phyloP scores from a whole-genome alignment of 768 basidiomycete species.

The Clathrus columnatus region DNA sequence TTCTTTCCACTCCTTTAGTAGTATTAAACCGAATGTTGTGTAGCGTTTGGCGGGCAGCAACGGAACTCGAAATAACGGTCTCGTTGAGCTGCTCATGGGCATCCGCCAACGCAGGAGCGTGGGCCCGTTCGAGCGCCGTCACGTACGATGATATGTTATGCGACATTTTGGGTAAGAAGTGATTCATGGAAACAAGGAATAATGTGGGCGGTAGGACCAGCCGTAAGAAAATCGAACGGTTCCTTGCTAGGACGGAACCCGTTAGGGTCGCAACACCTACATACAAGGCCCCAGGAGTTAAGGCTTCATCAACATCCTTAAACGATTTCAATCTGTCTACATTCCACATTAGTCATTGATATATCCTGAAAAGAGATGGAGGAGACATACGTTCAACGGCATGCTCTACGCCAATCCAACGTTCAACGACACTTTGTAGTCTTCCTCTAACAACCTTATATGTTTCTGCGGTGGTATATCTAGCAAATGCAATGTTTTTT shows the following conservation, averaged over 20 bases:
- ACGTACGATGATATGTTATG: slow-evolving; percentile 59
- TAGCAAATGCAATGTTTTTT: slow-evolving; percentile 60
- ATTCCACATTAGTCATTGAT: not conserved
- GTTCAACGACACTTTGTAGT: slow-evolving; percentile 64
- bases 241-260: slow-evolving; percentile 79
- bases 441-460: slow-evolving; percentile 51
- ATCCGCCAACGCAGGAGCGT: slow-evolving; percentile 60
- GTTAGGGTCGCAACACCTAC: slow-evolving; percentile 76
- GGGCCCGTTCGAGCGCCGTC: slow-evolving; percentile 57
- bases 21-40: slow-evolving; percentile 36
- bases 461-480: slow-evolving; percentile 49
- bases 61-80: slow-evolving; percentile 7
- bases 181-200: slow-evolving; percentile 56
- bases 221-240: slow-evolving; percentile 61
- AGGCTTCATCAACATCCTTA: slow-evolving; percentile 67
- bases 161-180: slow-evolving; percentile 84
- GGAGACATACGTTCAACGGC: slow-evolving; percentile 67
- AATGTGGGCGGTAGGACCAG: slow-evolving; percentile 69
- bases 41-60: slow-evolving; percentile 24
- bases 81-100: slow-evolving; percentile 37
- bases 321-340: slow-evolving; percentile 78
- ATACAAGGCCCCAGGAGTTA: slow-evolving; percentile 87
- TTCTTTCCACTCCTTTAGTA: slow-evolving; percentile 34
- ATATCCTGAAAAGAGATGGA: not conserved
- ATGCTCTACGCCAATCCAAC: slow-evolving; percentile 83